Base-by-base conservation (phyloP, 2,329 filamentous ascomycete genomes). In the Fusarium camptoceras region DNA sequence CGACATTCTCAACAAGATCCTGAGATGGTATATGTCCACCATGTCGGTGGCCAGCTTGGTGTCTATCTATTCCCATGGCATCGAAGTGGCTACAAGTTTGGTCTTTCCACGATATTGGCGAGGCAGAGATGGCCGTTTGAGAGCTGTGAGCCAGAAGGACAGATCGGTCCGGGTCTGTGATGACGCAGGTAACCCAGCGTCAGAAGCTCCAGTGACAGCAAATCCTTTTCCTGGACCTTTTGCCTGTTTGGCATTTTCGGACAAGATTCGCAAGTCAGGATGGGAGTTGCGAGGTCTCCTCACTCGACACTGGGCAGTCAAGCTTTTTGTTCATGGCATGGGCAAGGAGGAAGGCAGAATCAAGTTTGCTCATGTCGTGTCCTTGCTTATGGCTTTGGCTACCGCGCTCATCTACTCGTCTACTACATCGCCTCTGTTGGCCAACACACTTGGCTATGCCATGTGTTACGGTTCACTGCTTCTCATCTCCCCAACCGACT, bases 401-500 rank as follows among this genome's bases (percentile, higher is more conserved):
- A 84, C 86, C 9, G 83, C 86, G 3, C 82, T 91, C 22, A 78
- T 84, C 9, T 95, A 94, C 79, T 91, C 93, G 74, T 91, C 91
- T 81, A 93, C 82, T 2, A 77, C 80, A 3, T 85, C 83, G 55
- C 76, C 79, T 0, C 70, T 88, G 73, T 80, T 98, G 39, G 95
- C 93, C 47, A 98, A 98, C 76, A 82, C 97, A 37, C 87, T 98
- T 75, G 94, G 93, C 1, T 93, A 95, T 72, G 92, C 91, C 8
- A 94, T 97, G 81, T 94, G 91, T 71, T 98, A 98, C 76, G 88
- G 88, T 10, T 89, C 92, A 6, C 86, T 98, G 58, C 89, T 95
- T 73, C 82, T 97, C 55, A 89, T 98, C 83, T 97, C 94, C 2
- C 94, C 94, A 0, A 97, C 94, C 0, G 95, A 93, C 0, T 97